Base-by-base conservation (phyloP, 1,284 basidiomycete genomes). In the Trichosporon ovoides region DNA sequence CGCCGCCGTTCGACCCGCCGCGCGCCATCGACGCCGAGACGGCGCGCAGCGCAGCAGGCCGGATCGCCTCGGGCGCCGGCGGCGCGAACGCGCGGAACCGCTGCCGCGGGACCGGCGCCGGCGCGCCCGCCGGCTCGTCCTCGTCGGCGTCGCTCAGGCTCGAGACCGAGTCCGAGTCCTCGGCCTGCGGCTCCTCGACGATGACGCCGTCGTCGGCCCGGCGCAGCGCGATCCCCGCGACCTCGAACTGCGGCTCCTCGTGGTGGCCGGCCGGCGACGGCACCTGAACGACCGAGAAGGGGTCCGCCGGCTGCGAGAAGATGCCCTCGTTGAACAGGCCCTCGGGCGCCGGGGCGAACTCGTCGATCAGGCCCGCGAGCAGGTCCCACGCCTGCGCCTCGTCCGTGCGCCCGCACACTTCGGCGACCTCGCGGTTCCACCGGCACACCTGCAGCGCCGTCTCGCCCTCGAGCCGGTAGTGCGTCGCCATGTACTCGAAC, bases 361-460 rank as follows among this genome's bases (percentile, higher is more conserved):
- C 74, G 35, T 74, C 79, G 19, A 90, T 76, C 2, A 87, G 78
- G 7, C 83, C 82, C 14, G 80, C 80, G 13, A 91, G 73, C 7
- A 89, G 77, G 14, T 83, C 66, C 89, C 89, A 91, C 2, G 82
- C 80, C 65, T 88, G 84, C 0, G 85, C 85, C 5, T 84, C 83
- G 16, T 83, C 80, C n/a, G 80, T 69, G 64, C 84, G 81, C 19
- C 84, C 84, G 20, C 81, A 85, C 51, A 83, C 76, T 24, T 83
- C 73, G 7, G 89, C 87, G 36, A 83, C 77, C 52, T 74, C 65
- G 2, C 72, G 64, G 59, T 79, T 79, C 72, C 75, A 77, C n/a
- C 57, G 58, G 52, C 77, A 79, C 0, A 88, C 77, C 1, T 71
- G 74, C 28, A 69, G 74, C 57, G 82, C 80, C 61, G 83, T 79